Evolutionary conservation across 192 early-diverging fungal genomes (phyloP).

Genomic region (Phlyctochytrium bullatum): DNA sequence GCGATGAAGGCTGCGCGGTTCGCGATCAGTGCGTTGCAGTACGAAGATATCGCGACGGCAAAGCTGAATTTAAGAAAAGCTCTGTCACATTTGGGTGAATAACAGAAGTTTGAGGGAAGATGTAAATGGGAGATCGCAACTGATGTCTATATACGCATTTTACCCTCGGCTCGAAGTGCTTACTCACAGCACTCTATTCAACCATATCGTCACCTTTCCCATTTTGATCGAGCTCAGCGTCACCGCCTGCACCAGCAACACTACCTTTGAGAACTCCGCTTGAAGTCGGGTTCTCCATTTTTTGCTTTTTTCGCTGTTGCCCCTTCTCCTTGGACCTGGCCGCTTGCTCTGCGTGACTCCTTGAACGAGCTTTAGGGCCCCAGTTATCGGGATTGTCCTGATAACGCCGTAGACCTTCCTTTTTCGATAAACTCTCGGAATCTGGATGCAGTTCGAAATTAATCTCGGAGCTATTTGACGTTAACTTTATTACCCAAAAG

Average conservation of each 20-base stretch:
- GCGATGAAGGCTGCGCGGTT: neutral
- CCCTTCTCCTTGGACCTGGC: neutral
- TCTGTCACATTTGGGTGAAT: too few relatives aligned
- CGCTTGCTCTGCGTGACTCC: too few relatives aligned
- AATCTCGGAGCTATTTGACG: slow-evolving; percentile 45
- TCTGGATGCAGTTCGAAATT: slow-evolving; percentile 75
- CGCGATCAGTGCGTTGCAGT: neutral
- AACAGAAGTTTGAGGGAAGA: too few relatives aligned
- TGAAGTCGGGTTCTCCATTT: too few relatives aligned
- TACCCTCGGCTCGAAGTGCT: too few relatives aligned
- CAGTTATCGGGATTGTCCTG: slow-evolving; percentile 97
- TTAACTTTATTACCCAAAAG: neutral
- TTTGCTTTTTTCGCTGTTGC: neutral
- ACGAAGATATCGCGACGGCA: neutral
- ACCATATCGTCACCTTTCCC: too few relatives aligned
- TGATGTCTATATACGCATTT: too few relatives aligned
- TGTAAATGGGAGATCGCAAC: too few relatives aligned
- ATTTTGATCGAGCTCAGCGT: too few relatives aligned
- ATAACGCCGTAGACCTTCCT: slow-evolving; percentile 83
- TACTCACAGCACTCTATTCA: too few relatives aligned
- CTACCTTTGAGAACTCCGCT: too few relatives aligned
- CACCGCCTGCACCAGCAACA: too few relatives aligned
- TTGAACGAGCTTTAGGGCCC: slow-evolving; percentile 79
- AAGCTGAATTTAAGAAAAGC: neutral
- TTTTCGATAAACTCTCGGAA: slow-evolving; percentile 71